phyloP scores from a whole-genome alignment of 352 stramenopile genomes.

The Elongisporangium undulatum region DNA sequence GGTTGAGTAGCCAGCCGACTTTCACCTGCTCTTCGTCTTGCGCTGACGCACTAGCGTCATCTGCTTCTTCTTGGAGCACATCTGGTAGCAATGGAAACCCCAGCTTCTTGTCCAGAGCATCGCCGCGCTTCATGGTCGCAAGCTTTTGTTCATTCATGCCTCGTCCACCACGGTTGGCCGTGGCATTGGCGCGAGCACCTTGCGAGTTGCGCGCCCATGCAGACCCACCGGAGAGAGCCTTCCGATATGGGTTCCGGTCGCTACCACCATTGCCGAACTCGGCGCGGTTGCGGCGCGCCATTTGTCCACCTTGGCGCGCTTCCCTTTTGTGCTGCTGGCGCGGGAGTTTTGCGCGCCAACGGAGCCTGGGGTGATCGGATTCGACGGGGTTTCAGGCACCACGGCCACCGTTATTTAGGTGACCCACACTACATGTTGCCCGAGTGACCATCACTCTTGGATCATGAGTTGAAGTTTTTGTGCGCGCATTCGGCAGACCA shows the following conservation, averaged over 20 bases:
- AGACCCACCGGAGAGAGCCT: constrained; percentile 52
- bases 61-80: constrained; percentile 49
- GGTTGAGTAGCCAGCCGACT: constrained; percentile 74
- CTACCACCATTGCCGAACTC: constrained; percentile 3
- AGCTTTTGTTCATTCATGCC: constrained; percentile 62
- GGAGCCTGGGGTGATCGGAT: background rate
- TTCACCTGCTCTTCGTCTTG: constrained; percentile 13
- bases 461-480: background rate
- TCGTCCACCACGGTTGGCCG: constrained; percentile 21
- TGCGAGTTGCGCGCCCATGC: constrained; percentile 71
- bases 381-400: background rate
- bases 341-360: constrained; percentile 8
- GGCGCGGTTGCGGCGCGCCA: background rate
- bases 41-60: constrained; percentile 6
- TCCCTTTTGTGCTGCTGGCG: constrained; percentile 1
- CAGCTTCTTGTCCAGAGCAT: constrained; percentile 68
- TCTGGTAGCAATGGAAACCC: constrained; percentile 59
- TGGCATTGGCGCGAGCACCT: constrained; percentile 60
- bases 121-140: constrained; percentile 47
- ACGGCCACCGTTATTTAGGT: background rate
- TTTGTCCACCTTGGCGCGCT: background rate
- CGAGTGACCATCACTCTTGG: background rate
- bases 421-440: background rate
- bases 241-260: constrained; percentile 28
- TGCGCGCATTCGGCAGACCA: background rate